Conservation (phyloP, 1,284 basidiomycete genomes). For the Trametes hirsuta region DNA sequence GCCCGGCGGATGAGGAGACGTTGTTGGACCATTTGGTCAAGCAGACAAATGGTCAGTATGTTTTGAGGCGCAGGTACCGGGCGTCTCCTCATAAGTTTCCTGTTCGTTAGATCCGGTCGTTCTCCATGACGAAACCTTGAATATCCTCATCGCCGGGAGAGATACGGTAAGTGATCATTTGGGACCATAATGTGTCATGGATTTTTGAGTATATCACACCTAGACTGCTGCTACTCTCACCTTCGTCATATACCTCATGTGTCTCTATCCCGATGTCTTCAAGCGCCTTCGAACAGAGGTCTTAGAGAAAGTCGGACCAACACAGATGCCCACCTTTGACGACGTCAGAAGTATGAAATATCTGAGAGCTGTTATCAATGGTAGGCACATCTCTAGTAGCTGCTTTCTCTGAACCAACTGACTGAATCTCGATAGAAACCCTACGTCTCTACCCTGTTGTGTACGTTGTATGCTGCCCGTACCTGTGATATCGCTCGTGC, state of each 20-base stretch:
- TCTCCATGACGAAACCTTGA: constrained; percentile 44
- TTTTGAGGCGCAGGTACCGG: not conserved
- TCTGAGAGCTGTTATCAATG: constrained; percentile 39
- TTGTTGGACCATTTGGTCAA: constrained; percentile 45
- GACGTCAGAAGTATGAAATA: constrained; percentile 44
- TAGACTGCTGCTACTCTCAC: constrained; percentile 43
- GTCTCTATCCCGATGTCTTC: constrained; percentile 41
- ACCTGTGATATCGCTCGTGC: not conserved
- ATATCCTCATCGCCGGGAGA: constrained; percentile 44
- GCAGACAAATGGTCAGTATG: constrained; percentile 32
- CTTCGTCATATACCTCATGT: constrained; percentile 45
- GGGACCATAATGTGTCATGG: not conserved
- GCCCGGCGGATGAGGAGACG: constrained; percentile 32
- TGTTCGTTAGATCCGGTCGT: constrained; percentile 19
- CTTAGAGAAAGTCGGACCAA: constrained; percentile 38
- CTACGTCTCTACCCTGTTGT: constrained; percentile 38
- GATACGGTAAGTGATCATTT: constrained; percentile 39
- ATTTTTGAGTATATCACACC: no score
- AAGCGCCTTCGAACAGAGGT: constrained; percentile 45
- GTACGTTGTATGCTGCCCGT: constrained; percentile 30
- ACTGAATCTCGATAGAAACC: constrained; percentile 28
- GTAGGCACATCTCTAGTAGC: constrained; percentile 6
- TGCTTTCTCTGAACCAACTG: not conserved
- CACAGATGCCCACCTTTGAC: constrained; percentile 42
- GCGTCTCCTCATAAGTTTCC: not conserved